Percentiles rank a stretch among this genome's conserved stretches.
Conservation (phyloP, 192 early-diverging fungal genomes). For the Mortierella antarctica region DNA sequence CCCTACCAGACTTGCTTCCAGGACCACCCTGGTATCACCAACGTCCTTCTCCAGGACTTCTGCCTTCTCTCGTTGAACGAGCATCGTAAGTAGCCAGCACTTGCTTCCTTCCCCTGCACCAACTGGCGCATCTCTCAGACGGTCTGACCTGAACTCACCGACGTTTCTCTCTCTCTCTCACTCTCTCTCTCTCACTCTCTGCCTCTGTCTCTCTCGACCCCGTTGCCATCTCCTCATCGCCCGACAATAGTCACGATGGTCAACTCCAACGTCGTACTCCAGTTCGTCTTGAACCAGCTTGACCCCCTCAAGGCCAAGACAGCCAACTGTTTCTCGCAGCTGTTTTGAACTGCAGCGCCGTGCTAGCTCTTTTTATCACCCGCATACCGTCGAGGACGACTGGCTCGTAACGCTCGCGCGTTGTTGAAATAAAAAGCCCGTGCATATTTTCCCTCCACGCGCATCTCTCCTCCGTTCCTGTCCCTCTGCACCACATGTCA, state of each 20-base stretch:
- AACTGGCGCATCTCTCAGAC: neutral
- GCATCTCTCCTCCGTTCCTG: neutral
- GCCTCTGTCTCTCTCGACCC: neutral
- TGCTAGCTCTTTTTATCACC: neutral
- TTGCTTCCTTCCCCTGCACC: neutral
- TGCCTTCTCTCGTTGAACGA: constrained; percentile 25
- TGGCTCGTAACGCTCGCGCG: no score
- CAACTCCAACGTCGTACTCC: constrained; percentile 29
- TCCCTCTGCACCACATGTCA: neutral
- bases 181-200: neutral
- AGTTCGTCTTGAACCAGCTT: constrained; percentile 36
- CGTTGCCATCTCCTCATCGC: neutral
- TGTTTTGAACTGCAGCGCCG: neutral
- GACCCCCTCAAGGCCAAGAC: constrained; percentile 33
- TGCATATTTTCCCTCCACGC: neutral
- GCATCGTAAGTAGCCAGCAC: constrained; percentile 15
- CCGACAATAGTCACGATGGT: constrained; percentile 31
- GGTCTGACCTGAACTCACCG: neutral
- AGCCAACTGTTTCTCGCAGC: constrained; percentile 29
- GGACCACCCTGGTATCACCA: constrained; percentile 8
- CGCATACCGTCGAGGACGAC: neutral
- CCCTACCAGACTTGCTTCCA: constrained; percentile 26
- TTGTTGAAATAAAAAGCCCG: no score
- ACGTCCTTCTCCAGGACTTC: constrained; percentile 21
- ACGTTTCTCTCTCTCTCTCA: neutral